A percentile compares a stretch with the other conserved stretches of the same genome.
phyloP scores from a whole-genome alignment of 768 basidiomycete genomes.

The Pluteus cervinus region DNA sequence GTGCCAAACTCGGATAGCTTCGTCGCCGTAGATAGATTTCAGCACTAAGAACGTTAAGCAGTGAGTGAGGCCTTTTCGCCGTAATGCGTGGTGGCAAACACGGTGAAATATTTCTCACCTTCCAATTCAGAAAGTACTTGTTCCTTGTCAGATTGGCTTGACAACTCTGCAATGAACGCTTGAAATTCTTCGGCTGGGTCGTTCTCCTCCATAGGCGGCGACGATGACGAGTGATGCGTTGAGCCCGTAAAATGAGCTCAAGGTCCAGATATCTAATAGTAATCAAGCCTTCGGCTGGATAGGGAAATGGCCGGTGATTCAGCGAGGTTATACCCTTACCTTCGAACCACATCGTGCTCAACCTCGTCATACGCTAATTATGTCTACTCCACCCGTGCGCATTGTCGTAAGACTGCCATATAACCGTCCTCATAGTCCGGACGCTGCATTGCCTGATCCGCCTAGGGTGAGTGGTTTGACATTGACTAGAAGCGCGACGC shows the following conservation, averaged over 20 bases:
- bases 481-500: conserved; percentile 3
- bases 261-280: not conserved
- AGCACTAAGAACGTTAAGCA: conserved; percentile 39
- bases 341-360: conserved; percentile 2
- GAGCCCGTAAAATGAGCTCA: conserved; percentile 1
- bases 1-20: conserved; percentile 56
- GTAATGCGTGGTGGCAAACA: too few species aligned
- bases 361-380: conserved; percentile 18
- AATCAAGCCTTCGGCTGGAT: not conserved
- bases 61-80: too few species aligned
- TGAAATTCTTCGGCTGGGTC: conserved; percentile 24
- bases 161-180: conserved; percentile 27
- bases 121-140: conserved; percentile 41
- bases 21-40: conserved; percentile 78
- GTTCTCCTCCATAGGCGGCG: not conserved
- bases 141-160: conserved; percentile 30
- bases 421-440: conserved; percentile 74
- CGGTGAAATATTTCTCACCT: conserved; percentile 25
- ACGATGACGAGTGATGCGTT: not conserved
- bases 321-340: not conserved
- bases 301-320: not conserved
- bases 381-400: conserved; percentile 38
- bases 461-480: conserved; percentile 47
- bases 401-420: conserved; percentile 78
- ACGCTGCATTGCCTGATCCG: conserved; percentile 60